phyloP scores from a whole-genome alignment of 495 filamentous ascomycete species.

The Lasiosphaeris hirsuta region DNA sequence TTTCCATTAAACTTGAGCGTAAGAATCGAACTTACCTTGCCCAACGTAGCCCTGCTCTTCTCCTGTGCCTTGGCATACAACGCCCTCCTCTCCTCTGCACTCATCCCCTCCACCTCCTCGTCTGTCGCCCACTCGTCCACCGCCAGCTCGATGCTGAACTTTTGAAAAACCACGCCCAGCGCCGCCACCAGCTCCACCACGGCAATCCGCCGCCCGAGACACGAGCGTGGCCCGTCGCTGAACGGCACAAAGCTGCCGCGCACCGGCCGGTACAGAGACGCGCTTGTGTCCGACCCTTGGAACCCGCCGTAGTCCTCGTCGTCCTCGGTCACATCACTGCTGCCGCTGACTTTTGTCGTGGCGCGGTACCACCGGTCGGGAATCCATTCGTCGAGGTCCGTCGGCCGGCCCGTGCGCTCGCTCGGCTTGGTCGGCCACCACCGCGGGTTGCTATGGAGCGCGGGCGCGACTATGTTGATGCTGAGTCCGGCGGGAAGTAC shows the following conservation, averaged over 20 bases:
- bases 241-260: conserved; percentile 71
- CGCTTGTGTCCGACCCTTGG: conserved; percentile 50
- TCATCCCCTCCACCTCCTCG: conserved; percentile 57
- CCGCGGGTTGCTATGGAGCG: conserved; percentile 58
- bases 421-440: conserved; percentile 56
- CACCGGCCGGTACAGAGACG: conserved; percentile 54
- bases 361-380: conserved; percentile 47
- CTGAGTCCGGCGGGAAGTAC: conserved; percentile 46
- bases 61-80: conserved; percentile 54
- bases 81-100: conserved; percentile 40
- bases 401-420: conserved; percentile 29
- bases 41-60: conserved; percentile 44
- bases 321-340: conserved; percentile 10
- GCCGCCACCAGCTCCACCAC: conserved; percentile 73
- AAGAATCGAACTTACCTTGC: conserved; percentile 49
- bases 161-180: conserved; percentile 61
- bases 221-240: conserved; percentile 66
- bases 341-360: conserved; percentile 3
- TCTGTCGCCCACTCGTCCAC: conserved; percentile 59
- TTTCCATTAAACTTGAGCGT: conserved; percentile 59
- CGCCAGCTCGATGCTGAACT: conserved; percentile 63
- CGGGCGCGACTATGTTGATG: conserved; percentile 46
- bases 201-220: conserved; percentile 67
- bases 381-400: conserved; percentile 45
- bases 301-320: conserved; percentile 53